Percentiles rank a stretch among this genome's conserved stretches.
These are phyloP conservation scores for Trichosporon inkin DNA, from an alignment of 1,284 basidiomycete species.

Conservation along the genomic window DNA sequence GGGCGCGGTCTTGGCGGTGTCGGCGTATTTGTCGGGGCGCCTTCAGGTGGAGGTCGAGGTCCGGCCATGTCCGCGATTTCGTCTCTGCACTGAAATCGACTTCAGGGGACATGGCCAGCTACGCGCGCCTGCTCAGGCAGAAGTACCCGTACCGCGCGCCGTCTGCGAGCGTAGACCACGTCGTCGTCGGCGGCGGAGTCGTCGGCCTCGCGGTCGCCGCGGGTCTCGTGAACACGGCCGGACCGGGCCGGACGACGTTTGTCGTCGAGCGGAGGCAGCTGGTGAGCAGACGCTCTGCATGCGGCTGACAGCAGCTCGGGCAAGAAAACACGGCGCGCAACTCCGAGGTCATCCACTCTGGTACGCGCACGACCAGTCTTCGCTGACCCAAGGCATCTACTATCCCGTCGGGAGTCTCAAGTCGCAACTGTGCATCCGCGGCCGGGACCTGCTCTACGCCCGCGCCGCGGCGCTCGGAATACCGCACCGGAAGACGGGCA, in stretches of 20 bases:
- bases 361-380: constrained; percentile 47
- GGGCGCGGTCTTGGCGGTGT: neutral
- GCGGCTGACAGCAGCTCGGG: constrained; percentile 51
- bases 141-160: constrained; percentile 57
- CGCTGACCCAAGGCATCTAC: constrained; percentile 26
- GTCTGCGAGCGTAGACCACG: constrained; percentile 73
- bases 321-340: constrained; percentile 91
- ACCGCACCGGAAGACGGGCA: constrained; percentile 71
- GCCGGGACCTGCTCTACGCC: constrained; percentile 77
- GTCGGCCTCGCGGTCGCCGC: constrained; percentile 85
- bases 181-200: constrained; percentile 89
- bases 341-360: constrained; percentile 93
- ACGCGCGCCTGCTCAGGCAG: constrained; percentile 16
- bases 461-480: constrained; percentile 66
- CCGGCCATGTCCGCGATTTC: neutral
- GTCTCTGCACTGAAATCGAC: neutral
- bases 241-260: constrained; percentile 68
- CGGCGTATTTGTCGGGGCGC: neutral
- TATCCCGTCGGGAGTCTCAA: constrained; percentile 85
- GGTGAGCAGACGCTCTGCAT: constrained; percentile 37
- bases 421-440: constrained; percentile 79
- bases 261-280: constrained; percentile 73
- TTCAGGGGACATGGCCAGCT: constrained; percentile 1
- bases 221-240: constrained; percentile 62
- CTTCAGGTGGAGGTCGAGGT: neutral